Base-by-base conservation (phyloP, 2,329 filamentous ascomycete genomes). In the Thermothelomyces thermophilus region DNA sequence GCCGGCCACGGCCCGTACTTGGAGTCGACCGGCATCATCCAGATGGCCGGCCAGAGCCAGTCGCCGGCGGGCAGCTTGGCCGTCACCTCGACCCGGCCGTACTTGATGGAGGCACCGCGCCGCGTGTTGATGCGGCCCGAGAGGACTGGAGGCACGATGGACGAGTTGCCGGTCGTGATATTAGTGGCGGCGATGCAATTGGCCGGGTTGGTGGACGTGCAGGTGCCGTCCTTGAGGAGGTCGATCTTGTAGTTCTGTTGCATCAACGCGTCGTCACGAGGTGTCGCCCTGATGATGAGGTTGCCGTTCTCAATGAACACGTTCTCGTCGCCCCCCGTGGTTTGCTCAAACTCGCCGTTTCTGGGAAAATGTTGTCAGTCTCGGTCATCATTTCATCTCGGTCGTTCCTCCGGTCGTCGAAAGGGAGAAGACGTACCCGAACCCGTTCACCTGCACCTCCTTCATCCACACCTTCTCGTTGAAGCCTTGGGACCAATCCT, bases 41-140 rank as follows among this genome's bases (percentile, higher is more conserved):
- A 90, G 61, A 94, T 91, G n/a, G 87, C 87, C 2, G 88, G 88
- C 88, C 88, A 93, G 10, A 94, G 75, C 88, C 88, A 93, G 69
- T 93, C 87, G 47, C 88, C 88, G 41, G 73, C 67, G 4, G 88
- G 87, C 24, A 93, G 70, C 67, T 84, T 84, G 22, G 88, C 88
- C 1, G 77, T 82, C 5, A 94, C 87, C 64, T 94, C 86, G 46
- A 94, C 77, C 37, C 86, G 84, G 41, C 88, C 88, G 63, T 87
- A 94, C 67, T 82, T 87, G 72, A 94, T 87, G 14, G 70, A 76
- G 6, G 81, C 81, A 14, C 83, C 80, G 37, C 78, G 78, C 63
- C 79, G 84, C 50, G 86, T 90, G 69, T 83, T 85, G 69, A 94
- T 81, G 53, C 88, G 84, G 6, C 81, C 88, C 1, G 88, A 91